Evolutionary conservation across 2,329 filamentous ascomycete species (phyloP), one percentile per base, ranked within the genome.

Genomic region (Colletotrichum tabaci): DNA sequence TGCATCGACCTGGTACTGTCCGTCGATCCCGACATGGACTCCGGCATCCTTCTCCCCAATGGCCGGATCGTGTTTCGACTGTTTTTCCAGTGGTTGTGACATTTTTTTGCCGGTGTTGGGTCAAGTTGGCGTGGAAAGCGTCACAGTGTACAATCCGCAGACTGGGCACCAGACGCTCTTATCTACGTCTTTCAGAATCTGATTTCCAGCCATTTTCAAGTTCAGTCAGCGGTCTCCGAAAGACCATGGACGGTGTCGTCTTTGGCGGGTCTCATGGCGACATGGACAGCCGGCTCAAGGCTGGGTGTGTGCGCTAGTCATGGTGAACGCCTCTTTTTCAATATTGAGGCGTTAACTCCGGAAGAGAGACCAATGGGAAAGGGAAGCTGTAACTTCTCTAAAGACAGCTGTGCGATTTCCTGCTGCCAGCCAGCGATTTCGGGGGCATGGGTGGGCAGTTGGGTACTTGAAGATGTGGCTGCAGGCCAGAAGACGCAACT

Each of bases 201-300:
- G 2, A 6, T n/a, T 1, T 15, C 3, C n/a, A 13, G 4, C 9
- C 9, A 18, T 6, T 16, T 10, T 21, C 13, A 18, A 4, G 4
- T 26, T 26, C 26, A 49, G 12, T 18, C 49, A 46, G 9, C 16
- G 44, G 23, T 46, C 13, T n/a, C 12, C 30, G 49, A 5, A 40
- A 13, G 23, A 23, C 35, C 52, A 4, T 26, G 56, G 15, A 18
- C 44, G 15, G 46, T 72, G 66, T 65, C 70, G 61, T 26, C 66
- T 70, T 72, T 44, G 10, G 42, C 53, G 60, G 61, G 66, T 62
- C 55, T 12, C 70, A 72, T 72, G 61, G 66, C 70, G 66, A 70
- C 66, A 72, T 72, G 40, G 47, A 52, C 21, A 16, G 35, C 26
- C 30, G 10, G n/a, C 15, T 15, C n/a, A 18, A 35, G 47, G 21